Conservation (phyloP, 352 stramenopile genomes). For the Blastocystis sp. region DNA sequence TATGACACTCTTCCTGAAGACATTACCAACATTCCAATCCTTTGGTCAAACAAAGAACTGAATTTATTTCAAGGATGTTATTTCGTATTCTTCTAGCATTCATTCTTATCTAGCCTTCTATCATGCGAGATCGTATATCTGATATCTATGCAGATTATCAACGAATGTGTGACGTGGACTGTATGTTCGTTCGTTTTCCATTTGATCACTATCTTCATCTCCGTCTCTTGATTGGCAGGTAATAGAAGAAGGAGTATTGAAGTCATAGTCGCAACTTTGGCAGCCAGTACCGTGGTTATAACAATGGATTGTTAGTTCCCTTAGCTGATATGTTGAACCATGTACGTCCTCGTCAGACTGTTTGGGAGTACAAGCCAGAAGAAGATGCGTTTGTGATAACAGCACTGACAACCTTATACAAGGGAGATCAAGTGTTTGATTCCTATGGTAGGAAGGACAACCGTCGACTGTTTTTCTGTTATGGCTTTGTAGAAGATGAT, state of each 20-base stretch:
- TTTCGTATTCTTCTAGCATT: not conserved
- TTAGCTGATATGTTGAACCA: conserved; percentile 69
- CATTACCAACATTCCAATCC: conserved; percentile 49
- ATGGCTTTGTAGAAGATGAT: conserved; percentile 69
- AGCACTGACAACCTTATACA: conserved; percentile 72
- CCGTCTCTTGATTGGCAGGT: conserved; percentile 49
- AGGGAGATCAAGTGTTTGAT: conserved; percentile 66
- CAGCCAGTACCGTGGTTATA: not conserved
- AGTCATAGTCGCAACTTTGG: conserved; percentile 68
- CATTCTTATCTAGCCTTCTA: not conserved
- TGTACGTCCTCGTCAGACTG: conserved; percentile 68
- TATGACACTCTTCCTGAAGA: conserved; percentile 43
- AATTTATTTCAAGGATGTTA: conserved; percentile 28
- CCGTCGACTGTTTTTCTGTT: conserved; percentile 64
- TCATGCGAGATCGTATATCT: not conserved
- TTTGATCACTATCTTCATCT: conserved; percentile 59
- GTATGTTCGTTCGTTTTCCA: conserved; percentile 28
- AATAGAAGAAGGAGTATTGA: not conserved
- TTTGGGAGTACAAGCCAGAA: conserved; percentile 83
- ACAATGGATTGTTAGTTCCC: conserved; percentile 62
- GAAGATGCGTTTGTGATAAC: conserved; percentile 84
- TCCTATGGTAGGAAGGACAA: conserved; percentile 68
- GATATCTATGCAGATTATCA: conserved; percentile 41
- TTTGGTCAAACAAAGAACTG: conserved; percentile 32
- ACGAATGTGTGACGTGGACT: conserved; percentile 22